Percentiles rank a stretch among this genome's conserved stretches.
Conservation (phyloP, 148 eudicot species). For the Rhododendron vialii region DNA sequence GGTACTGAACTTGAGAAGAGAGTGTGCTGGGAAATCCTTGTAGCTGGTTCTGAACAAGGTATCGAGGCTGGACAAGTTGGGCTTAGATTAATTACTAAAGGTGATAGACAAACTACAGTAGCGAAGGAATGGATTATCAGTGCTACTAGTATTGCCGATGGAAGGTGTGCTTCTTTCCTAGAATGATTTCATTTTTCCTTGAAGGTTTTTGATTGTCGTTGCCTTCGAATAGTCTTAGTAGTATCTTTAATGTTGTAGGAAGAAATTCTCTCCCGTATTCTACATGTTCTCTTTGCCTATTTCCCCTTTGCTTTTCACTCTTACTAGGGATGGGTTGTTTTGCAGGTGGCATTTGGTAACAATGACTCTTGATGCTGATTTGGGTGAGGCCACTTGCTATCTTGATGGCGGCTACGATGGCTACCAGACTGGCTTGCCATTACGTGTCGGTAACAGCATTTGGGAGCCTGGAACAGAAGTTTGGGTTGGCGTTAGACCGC, state of each 20-base stretch:
- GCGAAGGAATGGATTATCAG: constrained; percentile 96
- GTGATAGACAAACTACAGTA: constrained; percentile 76
- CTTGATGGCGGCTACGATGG: constrained; percentile 94
- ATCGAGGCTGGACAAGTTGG: constrained; percentile 99
- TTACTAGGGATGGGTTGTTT: constrained; percentile 6
- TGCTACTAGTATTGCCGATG: constrained; percentile 92
- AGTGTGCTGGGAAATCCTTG: constrained; percentile 91
- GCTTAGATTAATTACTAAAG: constrained; percentile 77
- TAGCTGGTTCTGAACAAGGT: constrained; percentile 98
- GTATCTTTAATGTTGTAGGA: neutral
- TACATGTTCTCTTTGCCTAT: neutral
- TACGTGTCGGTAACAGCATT: constrained; percentile 55
- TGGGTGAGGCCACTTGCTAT: constrained; percentile 95
- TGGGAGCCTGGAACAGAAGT: constrained; percentile 96
- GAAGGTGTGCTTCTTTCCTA: constrained; percentile 53
- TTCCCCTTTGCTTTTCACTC: neutral
- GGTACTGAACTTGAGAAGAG: constrained; percentile 88
- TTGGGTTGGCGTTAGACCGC: constrained; percentile 94
- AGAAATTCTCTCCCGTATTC: neutral
- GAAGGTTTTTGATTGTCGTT: neutral
- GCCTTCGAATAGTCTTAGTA: neutral
- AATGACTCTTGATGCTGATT: constrained; percentile 85
- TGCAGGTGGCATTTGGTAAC: constrained; percentile 96
- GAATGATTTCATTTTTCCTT: neutral
- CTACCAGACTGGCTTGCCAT: constrained; percentile 67